Evolutionary conservation across 75 land plant species (phyloP).

Genomic region (Adiantum capillusveneris): DNA sequence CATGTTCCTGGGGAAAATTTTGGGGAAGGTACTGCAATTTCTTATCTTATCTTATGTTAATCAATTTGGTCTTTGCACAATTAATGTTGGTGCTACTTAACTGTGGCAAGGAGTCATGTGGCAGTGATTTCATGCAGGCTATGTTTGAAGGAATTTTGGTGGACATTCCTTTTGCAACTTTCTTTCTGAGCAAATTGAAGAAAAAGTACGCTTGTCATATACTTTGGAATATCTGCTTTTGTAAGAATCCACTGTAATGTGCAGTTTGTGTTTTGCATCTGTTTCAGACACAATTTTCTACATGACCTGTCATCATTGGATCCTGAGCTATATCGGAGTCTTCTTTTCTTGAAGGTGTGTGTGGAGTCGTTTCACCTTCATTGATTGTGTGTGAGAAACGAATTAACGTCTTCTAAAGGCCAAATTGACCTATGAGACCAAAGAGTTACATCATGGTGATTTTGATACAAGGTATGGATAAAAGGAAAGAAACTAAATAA

Average conservation of each 20-base stretch:
- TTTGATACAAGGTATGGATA: too few relatives aligned
- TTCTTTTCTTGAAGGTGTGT: slow-evolving; percentile 73
- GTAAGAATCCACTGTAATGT: background rate
- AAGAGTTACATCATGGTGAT: too few relatives aligned
- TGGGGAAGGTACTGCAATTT: slow-evolving; percentile 94
- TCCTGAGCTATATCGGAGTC: slow-evolving; percentile 81
- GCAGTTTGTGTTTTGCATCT: background rate
- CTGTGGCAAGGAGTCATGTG: too few relatives aligned
- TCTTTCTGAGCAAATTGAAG: slow-evolving; percentile 89
- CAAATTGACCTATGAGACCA: too few relatives aligned
- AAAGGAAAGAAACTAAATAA: too few relatives aligned
- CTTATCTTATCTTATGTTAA: too few relatives aligned
- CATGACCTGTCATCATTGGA: slow-evolving; percentile 93
- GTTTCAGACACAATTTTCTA: slow-evolving; percentile 65
- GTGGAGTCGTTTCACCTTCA: too few relatives aligned
- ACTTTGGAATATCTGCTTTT: too few relatives aligned
- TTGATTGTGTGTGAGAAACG: too few relatives aligned
- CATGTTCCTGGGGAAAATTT: slow-evolving; percentile 75
- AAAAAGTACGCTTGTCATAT: slow-evolving; percentile 67
- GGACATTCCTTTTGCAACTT: slow-evolving; percentile 93
- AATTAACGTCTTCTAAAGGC: too few relatives aligned
- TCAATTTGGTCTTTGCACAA: too few relatives aligned
- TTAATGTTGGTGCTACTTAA: too few relatives aligned
- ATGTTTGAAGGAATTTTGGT: slow-evolving; percentile 98
- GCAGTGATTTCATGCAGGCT: slow-evolving; percentile 47